Evolutionary conservation across 768 basidiomycete species (phyloP).

Genomic region (Mycena kentingensis): DNA sequence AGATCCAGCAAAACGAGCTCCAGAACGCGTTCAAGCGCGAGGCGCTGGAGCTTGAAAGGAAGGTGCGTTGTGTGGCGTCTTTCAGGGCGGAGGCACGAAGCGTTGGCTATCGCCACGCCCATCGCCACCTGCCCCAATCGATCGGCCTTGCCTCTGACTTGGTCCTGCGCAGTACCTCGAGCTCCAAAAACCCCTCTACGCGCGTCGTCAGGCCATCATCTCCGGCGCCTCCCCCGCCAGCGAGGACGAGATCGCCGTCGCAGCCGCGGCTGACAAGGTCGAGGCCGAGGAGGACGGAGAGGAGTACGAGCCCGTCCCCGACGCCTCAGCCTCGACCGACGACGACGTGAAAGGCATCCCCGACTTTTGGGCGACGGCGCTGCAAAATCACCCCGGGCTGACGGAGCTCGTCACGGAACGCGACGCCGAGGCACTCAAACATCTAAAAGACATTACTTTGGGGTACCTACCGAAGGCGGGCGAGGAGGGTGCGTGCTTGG

Average conservation of each 20-base stretch:
- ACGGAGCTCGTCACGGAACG: slow-evolving; percentile 91
- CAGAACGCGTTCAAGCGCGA: slow-evolving; percentile 94
- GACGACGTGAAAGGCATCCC: slow-evolving; percentile 58
- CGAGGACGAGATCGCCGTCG: slow-evolving; percentile 77
- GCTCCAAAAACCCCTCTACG: slow-evolving; percentile 77
- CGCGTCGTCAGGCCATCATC: slow-evolving; percentile 83
- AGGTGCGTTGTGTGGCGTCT: slow-evolving; percentile 50
- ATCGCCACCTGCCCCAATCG: background rate
- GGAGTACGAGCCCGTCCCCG: slow-evolving; percentile 61
- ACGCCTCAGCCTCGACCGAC: background rate
- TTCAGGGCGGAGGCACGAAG: too few relatives aligned
- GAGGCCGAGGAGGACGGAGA: slow-evolving; percentile 60
- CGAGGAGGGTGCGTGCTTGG: slow-evolving; percentile 19
- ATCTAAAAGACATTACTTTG: slow-evolving; percentile 77
- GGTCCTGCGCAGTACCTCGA: slow-evolving; percentile 58
- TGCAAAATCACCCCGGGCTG: slow-evolving; percentile 89
- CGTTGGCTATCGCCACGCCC: background rate
- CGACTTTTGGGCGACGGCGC: slow-evolving; percentile 97
- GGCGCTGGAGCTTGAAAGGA: slow-evolving; percentile 93
- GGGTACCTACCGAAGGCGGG: slow-evolving; percentile 55
- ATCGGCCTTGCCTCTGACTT: slow-evolving; percentile 11
- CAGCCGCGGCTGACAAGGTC: slow-evolving; percentile 64
- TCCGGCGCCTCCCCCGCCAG: slow-evolving; percentile 74
- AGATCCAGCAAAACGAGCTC: slow-evolving; percentile 78
- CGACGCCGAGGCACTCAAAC: slow-evolving; percentile 84